phyloP scores from a whole-genome alignment of 768 basidiomycete genomes.

The Panaeolus cyanescens region DNA sequence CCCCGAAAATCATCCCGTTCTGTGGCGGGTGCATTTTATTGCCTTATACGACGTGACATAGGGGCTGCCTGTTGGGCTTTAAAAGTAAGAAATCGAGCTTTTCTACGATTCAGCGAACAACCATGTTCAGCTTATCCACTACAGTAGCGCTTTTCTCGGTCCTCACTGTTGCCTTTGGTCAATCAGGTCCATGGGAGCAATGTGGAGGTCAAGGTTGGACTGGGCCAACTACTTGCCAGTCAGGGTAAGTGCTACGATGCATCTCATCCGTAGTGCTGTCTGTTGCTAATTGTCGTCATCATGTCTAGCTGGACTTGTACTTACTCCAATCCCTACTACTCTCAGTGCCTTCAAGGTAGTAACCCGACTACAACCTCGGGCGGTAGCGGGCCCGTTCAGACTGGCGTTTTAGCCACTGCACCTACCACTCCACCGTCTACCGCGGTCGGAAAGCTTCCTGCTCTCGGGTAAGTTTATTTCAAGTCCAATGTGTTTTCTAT shows the following conservation, averaged over 20 bases:
- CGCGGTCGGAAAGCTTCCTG: conserved; percentile 44
- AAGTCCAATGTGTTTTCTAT: background rate
- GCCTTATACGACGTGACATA: background rate
- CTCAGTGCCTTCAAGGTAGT: conserved; percentile 33
- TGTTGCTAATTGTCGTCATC: background rate
- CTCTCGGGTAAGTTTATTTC: conserved; percentile 38
- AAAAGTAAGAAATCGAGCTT: too few relatives aligned
- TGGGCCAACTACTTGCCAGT: conserved; percentile 35
- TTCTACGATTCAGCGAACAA: background rate
- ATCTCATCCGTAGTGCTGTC: background rate
- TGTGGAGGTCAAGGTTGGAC: conserved; percentile 37
- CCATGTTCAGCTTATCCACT: background rate
- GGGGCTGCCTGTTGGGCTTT: too few relatives aligned
- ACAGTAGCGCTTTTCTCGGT: conserved; percentile 1
- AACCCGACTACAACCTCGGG: conserved; percentile 17
- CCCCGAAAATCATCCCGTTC: background rate
- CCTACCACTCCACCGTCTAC: conserved; percentile 43
- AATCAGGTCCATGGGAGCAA: conserved; percentile 25
- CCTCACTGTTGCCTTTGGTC: conserved; percentile 10
- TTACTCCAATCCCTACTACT: conserved; percentile 35
- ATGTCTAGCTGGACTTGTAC: conserved; percentile 32
- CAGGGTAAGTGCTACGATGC: conserved; percentile 9
- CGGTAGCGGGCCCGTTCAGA: conserved; percentile 16
- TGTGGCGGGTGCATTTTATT: background rate
- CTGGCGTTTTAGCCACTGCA: conserved; percentile 31